phyloP scores from a whole-genome alignment of 2,329 filamentous ascomycete species.

The Phaeosphaeriaceae sp. region DNA sequence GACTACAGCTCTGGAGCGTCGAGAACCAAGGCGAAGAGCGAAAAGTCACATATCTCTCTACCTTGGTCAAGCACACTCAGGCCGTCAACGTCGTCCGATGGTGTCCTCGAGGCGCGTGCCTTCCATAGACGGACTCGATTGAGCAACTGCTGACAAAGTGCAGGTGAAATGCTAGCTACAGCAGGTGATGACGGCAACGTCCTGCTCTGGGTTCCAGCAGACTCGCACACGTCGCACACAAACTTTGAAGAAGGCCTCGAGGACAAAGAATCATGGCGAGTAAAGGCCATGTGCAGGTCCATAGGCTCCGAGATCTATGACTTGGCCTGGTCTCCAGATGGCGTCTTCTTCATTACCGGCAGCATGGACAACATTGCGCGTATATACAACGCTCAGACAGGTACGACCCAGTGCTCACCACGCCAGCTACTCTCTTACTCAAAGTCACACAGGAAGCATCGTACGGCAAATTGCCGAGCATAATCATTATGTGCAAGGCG shows the following conservation, averaged over 20 bases:
- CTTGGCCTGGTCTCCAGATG: constrained; percentile 98
- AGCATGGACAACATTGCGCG: constrained; percentile 99
- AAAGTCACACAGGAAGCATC: constrained; percentile 33
- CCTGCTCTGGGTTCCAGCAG: constrained; percentile 91
- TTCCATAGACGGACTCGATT: constrained; percentile 5
- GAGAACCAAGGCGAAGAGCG: constrained; percentile 83
- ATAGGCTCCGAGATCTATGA: constrained; percentile 97
- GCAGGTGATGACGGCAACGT: constrained; percentile 98
- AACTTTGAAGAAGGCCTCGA: constrained; percentile 87
- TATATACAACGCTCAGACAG: constrained; percentile 93
- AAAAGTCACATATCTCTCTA: constrained; percentile 90
- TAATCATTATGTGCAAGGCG: constrained; percentile 97
- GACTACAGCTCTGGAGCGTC: constrained; percentile 81
- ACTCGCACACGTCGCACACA: constrained; percentile 67
- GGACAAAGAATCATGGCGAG: constrained; percentile 95
- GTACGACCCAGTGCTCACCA: constrained; percentile 56
- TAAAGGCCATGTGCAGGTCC: constrained; percentile 97
- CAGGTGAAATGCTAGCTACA: constrained; percentile 90
- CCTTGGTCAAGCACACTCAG: constrained; percentile 90
- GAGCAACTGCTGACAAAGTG: constrained; percentile 23
- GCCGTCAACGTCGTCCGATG: constrained; percentile 98
- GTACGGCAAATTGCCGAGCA: constrained; percentile 96
- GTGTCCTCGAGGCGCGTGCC: constrained; percentile 81
- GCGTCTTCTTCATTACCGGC: constrained; percentile 92
- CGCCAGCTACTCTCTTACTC: constrained; percentile 16